Evolutionary conservation across 257 asterid species (phyloP), one percentile per base, ranked within the genome.

Genomic region (Jasminum sambac): DNA sequence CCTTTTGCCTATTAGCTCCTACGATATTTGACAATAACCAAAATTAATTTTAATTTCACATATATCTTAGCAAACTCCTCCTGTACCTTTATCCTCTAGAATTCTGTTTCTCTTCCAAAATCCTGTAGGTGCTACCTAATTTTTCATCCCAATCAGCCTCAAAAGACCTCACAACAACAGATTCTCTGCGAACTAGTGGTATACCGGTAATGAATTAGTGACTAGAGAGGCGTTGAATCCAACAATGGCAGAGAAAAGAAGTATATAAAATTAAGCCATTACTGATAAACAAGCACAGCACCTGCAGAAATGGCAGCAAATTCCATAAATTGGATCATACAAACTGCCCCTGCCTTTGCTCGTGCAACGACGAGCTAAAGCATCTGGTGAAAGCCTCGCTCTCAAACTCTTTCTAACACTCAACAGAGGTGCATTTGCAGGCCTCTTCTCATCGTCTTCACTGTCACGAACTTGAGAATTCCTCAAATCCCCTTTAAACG

Each of bases 271-370:
- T 30, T 30, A 30, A 30, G 36, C 36, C 4, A 30, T 4, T 4
- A 30, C 36, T 30, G 36, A 30, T 41, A 55, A 71, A 75, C 12
- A 6, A 52, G 48, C 25, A 26, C 21, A 66, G 43, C 64, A 90
- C 97, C 96, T 86, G 98, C 98, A 92, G 72, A 85, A 92, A 81
- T 92, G 98, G 86, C 98, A 92, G 77, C 82, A 84, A 72, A 92
- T 85, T 30, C 98, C 98, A 77, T 82, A 72, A 79, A 83, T 36
- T 71, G 92, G 92, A 83, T 89, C 85, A 69, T 85, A 88, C 71
- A 86, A 73, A 44, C 92, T 86, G 23, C 96, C 96, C 77, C 96
- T 84, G 52, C 82, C 89, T 73, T 76, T 85, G 80, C 88, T 88
- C 0, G 68, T 61, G 63, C 96, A 88, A 40, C 90, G 88, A 46